Evolutionary conservation across 2,329 filamentous ascomycete species (phyloP).

Genomic region (Calonectria pseudoreteaudii): DNA sequence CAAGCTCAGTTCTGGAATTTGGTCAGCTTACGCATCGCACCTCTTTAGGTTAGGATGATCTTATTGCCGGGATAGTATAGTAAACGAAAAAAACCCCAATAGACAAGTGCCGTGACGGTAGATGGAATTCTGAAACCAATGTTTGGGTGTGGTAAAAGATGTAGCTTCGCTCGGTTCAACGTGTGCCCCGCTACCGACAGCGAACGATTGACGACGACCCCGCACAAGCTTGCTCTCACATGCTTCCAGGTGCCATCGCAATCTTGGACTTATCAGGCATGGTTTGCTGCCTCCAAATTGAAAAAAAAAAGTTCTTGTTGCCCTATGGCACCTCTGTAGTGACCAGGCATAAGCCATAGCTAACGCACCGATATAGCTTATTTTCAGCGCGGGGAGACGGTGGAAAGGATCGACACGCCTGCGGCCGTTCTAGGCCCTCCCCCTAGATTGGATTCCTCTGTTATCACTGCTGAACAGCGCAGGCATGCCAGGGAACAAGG

Average conservation of each 20-base stretch:
- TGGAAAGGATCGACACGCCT: not conserved
- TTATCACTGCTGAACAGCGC: not conserved
- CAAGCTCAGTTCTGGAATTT: not conserved
- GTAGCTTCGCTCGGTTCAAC: not conserved
- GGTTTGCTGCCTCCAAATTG: not conserved
- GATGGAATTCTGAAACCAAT: not conserved
- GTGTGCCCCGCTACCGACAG: not conserved
- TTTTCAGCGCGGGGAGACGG: not conserved
- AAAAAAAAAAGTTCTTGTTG: not conserved
- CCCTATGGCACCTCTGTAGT: not conserved
- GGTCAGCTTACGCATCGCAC: not conserved
- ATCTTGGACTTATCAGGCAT: not conserved
- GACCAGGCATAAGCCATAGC: not conserved
- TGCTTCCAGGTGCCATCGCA: not conserved
- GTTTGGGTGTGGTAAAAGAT: not conserved
- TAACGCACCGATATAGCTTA: not conserved
- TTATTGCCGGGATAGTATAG: not conserved
- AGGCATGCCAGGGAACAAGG: not conserved
- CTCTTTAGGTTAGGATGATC: not conserved
- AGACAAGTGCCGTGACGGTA: not conserved
- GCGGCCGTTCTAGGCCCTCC: not conserved
- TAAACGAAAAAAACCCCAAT: not conserved
- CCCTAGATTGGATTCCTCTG: not conserved
- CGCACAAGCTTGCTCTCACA: not conserved
- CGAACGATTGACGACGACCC: not conserved